A percentile compares a stretch with the other conserved stretches of the same genome.
phyloP scores from a whole-genome alignment of 192 early-diverging fungal genomes.

The Chytriomyces hyalinus region DNA sequence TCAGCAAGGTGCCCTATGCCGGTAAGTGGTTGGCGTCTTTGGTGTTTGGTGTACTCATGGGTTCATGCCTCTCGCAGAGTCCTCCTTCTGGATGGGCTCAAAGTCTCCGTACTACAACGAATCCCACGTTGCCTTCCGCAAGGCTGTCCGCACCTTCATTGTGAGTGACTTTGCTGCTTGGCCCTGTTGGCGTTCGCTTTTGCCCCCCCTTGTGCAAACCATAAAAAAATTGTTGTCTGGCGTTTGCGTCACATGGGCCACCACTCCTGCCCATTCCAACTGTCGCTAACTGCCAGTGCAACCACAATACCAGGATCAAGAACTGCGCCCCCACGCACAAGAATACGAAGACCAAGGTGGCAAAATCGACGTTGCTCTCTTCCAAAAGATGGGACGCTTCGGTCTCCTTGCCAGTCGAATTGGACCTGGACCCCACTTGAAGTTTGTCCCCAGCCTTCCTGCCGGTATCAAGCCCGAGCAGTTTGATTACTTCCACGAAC shows the following conservation, averaged over 20 bases:
- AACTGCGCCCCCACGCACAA: slow-evolving; percentile 14
- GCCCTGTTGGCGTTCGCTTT: not conserved
- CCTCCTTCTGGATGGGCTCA: slow-evolving; percentile 38
- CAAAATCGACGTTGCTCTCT: slow-evolving; percentile 33
- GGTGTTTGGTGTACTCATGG: not conserved
- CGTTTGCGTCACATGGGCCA: no score
- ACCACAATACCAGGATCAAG: not conserved
- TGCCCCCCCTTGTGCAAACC: not conserved
- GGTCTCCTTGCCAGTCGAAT: slow-evolving; percentile 50
- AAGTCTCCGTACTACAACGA: slow-evolving; percentile 54
- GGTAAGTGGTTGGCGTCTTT: not conserved
- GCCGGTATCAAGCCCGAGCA: slow-evolving; percentile 57
- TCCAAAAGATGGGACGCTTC: slow-evolving; percentile 49
- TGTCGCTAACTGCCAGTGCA: not conserved
- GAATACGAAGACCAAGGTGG: slow-evolving; percentile 24
- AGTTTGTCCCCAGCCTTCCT: slow-evolving; percentile 44
- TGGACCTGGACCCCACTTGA: slow-evolving; percentile 56
- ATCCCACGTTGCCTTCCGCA: slow-evolving; percentile 45
- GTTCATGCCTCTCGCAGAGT: slow-evolving; percentile 39
- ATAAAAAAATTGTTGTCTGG: no score
- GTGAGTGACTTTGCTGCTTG: not conserved
- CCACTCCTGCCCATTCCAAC: no score
- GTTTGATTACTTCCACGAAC: slow-evolving; percentile 63
- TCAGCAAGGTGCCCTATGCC: slow-evolving; percentile 24
- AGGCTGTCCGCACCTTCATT: slow-evolving; percentile 46